A percentile compares a stretch with the other conserved stretches of the same genome.
Conservation (phyloP, 139 green algal genomes). For the Tetraselmis striata region DNA sequence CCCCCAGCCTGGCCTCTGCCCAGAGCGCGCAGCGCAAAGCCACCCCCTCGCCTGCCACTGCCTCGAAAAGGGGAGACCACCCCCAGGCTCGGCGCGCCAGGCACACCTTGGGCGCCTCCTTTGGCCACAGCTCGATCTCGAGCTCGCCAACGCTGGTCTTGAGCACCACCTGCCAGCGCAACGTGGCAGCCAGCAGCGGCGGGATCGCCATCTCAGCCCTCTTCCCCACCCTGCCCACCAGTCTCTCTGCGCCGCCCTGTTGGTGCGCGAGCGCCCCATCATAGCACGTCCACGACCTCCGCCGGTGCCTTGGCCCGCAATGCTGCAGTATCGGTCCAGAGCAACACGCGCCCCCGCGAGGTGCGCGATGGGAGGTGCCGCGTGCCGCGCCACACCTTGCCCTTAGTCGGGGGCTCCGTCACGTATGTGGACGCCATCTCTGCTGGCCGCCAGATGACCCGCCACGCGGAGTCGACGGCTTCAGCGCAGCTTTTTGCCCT, state of each 20-base stretch:
- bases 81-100: too few relatives aligned
- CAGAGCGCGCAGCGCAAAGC: too few relatives aligned
- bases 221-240: background rate
- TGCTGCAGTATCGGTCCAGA: slow-evolving; percentile 11
- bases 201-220: background rate
- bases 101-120: slow-evolving; percentile 85
- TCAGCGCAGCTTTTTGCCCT: too few relatives aligned
- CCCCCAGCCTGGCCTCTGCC: too few relatives aligned
- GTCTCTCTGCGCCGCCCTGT: background rate
- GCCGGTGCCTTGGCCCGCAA: slow-evolving; percentile 12
- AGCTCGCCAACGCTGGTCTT: slow-evolving; percentile 82
- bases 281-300: slow-evolving; percentile 27
- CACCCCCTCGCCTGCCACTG: too few relatives aligned
- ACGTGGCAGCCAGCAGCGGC: background rate
- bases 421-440: too few relatives aligned
- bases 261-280: background rate
- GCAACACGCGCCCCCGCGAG: background rate
- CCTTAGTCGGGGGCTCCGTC: slow-evolving; percentile 89
- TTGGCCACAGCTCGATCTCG: slow-evolving; percentile 95
- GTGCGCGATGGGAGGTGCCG: background rate
- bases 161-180: slow-evolving; percentile 67
- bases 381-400: slow-evolving; percentile 77
- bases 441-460: too few relatives aligned
- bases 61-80: too few relatives aligned
- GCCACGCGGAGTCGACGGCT: too few relatives aligned